These are phyloP conservation scores for Syzygium aqueum DNA, from an alignment of 345 rosid species.

Conservation along the genomic window DNA sequence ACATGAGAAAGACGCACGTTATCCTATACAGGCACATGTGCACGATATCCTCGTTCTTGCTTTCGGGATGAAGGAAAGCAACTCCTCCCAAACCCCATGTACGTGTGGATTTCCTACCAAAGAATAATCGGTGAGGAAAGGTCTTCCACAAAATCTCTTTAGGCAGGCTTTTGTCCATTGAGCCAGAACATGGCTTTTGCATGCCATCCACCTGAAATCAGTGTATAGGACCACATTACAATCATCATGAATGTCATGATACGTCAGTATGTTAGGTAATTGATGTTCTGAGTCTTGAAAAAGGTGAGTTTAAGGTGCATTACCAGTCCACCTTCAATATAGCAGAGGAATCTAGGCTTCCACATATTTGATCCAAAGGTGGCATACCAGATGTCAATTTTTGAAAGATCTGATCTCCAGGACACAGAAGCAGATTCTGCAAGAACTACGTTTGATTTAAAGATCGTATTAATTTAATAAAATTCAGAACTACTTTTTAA, in stretches of 20 bases:
- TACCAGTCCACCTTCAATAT: conserved; percentile 85
- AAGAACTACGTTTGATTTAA: conserved; percentile 13
- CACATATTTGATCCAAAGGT: conserved; percentile 81
- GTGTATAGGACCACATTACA: background rate
- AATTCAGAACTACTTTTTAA: background rate
- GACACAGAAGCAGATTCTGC: conserved; percentile 8
- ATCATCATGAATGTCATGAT: background rate
- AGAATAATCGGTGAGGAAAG: conserved; percentile 68
- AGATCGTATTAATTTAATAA: background rate
- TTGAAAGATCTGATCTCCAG: conserved; percentile 70
- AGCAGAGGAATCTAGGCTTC: conserved; percentile 75
- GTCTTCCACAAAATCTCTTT: conserved; percentile 67
- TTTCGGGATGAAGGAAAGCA: conserved; percentile 69
- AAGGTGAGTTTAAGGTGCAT: background rate
- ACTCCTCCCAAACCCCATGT: conserved; percentile 86
- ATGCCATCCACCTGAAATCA: conserved; percentile 60
- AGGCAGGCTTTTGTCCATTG: conserved; percentile 62
- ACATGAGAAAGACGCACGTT: conserved; percentile 31
- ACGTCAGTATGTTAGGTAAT: background rate
- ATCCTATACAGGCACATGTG: conserved; percentile 65
- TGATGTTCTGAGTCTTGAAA: background rate
- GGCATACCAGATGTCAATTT: conserved; percentile 75
- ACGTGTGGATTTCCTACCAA: conserved; percentile 52
- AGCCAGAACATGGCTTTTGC: conserved; percentile 58
- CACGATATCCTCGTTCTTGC: conserved; percentile 29